These are phyloP conservation scores for Paramecium sonneborni DNA, from an alignment of 73 alveolate species.

Conservation along the genomic window DNA sequence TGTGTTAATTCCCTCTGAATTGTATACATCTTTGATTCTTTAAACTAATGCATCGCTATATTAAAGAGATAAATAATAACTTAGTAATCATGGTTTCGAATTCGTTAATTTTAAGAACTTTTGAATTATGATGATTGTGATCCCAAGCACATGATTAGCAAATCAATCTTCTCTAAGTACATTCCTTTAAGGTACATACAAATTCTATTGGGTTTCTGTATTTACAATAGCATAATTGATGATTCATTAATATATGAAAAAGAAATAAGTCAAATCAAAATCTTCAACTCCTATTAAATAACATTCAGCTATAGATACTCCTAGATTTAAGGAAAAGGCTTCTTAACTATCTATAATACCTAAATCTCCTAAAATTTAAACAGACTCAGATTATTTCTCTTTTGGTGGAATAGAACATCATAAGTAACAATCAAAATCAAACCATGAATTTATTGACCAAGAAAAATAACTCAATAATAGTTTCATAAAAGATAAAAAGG, in stretches of 20 bases:
- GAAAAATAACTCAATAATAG: neutral
- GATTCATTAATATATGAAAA: neutral
- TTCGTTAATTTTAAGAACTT: neutral
- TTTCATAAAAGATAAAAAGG: neutral
- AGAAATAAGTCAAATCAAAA: slow-evolving; percentile 9
- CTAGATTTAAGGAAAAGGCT: neutral
- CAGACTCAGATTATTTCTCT: neutral
- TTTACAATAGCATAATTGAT: neutral
- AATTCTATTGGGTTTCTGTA: neutral
- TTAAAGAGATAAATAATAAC: neutral
- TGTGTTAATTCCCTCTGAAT: neutral
- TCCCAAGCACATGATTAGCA: slow-evolving; percentile 5
- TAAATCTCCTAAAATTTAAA: neutral
- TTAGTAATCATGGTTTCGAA: neutral
- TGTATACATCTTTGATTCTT: neutral
- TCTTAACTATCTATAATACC: no score
- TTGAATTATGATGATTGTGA: neutral
- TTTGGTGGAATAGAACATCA: neutral
- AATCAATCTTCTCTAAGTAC: neutral
- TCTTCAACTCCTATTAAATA: neutral
- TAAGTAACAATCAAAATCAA: neutral
- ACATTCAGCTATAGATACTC: neutral
- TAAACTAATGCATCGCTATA: neutral
- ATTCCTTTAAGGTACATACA: neutral
- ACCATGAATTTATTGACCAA: neutral